Base-by-base conservation (phyloP, 345 rosid genomes). In the Lumnitzera racemosa region DNA sequence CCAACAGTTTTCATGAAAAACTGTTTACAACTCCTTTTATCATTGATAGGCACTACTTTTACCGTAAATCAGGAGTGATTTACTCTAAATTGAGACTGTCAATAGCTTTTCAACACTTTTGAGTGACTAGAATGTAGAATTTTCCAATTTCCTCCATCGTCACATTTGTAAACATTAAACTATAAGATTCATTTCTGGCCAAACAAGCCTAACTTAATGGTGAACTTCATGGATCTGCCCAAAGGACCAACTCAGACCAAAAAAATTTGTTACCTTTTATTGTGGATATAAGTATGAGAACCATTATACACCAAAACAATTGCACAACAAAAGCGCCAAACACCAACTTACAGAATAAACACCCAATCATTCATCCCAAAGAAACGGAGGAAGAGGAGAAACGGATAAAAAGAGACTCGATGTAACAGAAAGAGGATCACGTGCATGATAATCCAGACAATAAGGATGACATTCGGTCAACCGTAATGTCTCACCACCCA, bases 391-490 rank as follows among this genome's bases (percentile, higher is more conserved):
- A 16, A 36, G 46, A 29, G 23, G 24, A 57, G 27, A 1, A 13
- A 57, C 16, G 24, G 1, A 4, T 2, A 3, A 53, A 24, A 12
- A 57, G 41, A 13, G 60, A 57, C 15, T 48, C 49, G 15, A 36
- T n/a, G 25, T 36, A 14, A 57, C 12, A 36, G 16, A 24, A 46
- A 12, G 48, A 57, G 41, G 24, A 16, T 11, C 46, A 57, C 41
- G 41, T 25, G 49, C 27, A 41, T 16, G 6, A 41, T 16, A 49
- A 51, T 58, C 24, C 66, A 15, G 56, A 61, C 63, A 29, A 67
- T n/a, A 58, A 59, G 41, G 23, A 57, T 49, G 57, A 60, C 54
- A 54, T 62, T 16, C 56, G 29, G 63, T 43, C 62, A 61, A 47
- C 54, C 50, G 59, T 31, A 11, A 57, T 54, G 56, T 56, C 57